These are phyloP conservation scores for Simmondsia chinensis DNA, from an alignment of 148 eudicot species.

Conservation along the genomic window DNA sequence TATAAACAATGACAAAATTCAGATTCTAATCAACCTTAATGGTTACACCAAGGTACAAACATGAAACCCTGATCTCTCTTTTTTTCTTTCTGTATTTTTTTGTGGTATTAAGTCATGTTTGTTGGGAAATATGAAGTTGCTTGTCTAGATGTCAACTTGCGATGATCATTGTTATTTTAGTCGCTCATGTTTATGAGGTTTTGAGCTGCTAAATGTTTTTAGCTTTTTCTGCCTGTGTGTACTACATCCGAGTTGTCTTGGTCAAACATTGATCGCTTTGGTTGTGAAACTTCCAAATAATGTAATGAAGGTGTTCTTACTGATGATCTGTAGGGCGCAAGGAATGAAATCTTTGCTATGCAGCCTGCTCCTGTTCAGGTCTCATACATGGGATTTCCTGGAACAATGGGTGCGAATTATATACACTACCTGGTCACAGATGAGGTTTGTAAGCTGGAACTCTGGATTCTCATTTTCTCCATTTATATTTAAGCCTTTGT, in stretches of 20 bases:
- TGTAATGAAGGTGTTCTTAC: not conserved
- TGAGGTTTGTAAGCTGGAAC: slow-evolving; percentile 41
- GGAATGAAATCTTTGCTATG: slow-evolving; percentile 98
- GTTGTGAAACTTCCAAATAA: too few relatives aligned
- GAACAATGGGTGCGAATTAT: slow-evolving; percentile 90
- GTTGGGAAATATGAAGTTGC: too few relatives aligned
- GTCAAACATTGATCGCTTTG: too few relatives aligned
- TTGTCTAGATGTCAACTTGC: too few relatives aligned
- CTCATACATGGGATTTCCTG: slow-evolving; percentile 98
- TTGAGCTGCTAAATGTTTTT: too few relatives aligned
- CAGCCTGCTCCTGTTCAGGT: slow-evolving; percentile 99
- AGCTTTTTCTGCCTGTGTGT: too few relatives aligned
- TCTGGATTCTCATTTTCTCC: not conserved
- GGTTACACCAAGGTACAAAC: slow-evolving; percentile 99
- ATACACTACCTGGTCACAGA: slow-evolving; percentile 90
- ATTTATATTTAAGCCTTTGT: not conserved
- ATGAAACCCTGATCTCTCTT: too few relatives aligned
- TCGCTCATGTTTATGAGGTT: too few relatives aligned
- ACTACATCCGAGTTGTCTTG: too few relatives aligned
- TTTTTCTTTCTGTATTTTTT: not conserved
- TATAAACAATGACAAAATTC: slow-evolving; percentile 83
- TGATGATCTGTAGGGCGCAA: slow-evolving; percentile 61
- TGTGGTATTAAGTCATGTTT: too few relatives aligned
- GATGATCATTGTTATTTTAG: too few relatives aligned
- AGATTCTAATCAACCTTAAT: slow-evolving; percentile 84